Evolutionary conservation across 768 basidiomycete species (phyloP), one percentile per base, ranked within the genome.

Genomic region (Pholiota molesta): DNA sequence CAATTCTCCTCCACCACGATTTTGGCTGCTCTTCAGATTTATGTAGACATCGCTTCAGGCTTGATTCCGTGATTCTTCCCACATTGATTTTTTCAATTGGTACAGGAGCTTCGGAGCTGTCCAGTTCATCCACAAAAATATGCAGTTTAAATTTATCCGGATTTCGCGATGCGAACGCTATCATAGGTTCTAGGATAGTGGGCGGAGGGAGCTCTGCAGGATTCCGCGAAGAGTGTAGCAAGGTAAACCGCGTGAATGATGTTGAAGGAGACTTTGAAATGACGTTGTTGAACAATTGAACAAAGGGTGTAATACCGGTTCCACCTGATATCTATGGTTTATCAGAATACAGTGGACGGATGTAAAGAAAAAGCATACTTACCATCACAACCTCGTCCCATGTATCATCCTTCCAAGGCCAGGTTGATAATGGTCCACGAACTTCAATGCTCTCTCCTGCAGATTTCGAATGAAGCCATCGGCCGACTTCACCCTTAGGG

Each of bases 361-460:
- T 29, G 7, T 42, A 51, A 17, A 53, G 52, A 17, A 55, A 29
- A 21, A 49, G 60, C 59, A 26, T 2, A 58, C 81, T 45, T 70
- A 88, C 93, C 89, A 95, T 86, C 16, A 95, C 76, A 53, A 95
- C 74, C 62, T 95, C 88, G 68, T 95, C 93, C 89, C 89, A 94
- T 4, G 61, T 68, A 60, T 77, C 75, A 14, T 81, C 77, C 37
- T 77, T 78, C 73, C 84, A 83, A 23, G 77, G 72, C 88, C 89
- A 92, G 1, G 91, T 93, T 65, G 75, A 79, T 26, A 92, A 69
- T 5, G 93, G 92, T 0, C 91, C 92, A 16, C 93, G 86, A 7
- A 94, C 75, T 71, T 94, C 93, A 44, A 95, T 80, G 28, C 72
- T 73, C 37, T 93, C 89, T 11, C 91, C 92, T 4, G 79, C 73